phyloP scores from a whole-genome alignment of 2,329 filamentous ascomycete species.

The Purpureocillium takamizusanense region DNA sequence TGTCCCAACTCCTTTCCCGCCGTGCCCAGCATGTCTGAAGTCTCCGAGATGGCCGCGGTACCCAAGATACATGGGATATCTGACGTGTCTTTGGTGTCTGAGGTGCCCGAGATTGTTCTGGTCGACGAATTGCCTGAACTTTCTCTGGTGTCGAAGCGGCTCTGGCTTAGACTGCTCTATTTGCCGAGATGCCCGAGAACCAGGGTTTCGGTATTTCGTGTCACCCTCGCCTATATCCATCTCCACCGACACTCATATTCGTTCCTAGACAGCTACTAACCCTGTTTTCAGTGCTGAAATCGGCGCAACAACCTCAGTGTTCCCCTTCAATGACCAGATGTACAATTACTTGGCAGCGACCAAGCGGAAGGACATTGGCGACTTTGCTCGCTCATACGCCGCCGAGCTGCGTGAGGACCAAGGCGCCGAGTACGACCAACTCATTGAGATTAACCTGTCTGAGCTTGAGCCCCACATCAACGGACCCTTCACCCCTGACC shows the following conservation, averaged over 20 bases:
- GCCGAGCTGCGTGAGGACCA: conserved; percentile 80
- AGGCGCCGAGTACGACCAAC: conserved; percentile 88
- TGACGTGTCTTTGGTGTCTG: no score
- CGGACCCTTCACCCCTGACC: conserved; percentile 95
- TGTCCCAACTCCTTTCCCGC: not conserved
- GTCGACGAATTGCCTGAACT: no score
- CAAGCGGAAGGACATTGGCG: conserved; percentile 82
- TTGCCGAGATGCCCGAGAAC: no score
- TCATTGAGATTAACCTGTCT: conserved; percentile 91
- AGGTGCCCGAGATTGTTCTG: no score
- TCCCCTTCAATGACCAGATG: conserved; percentile 98
- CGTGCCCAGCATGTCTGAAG: no score
- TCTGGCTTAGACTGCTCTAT: no score
- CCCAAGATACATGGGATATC: no score
- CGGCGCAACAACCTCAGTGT: conserved; percentile 83
- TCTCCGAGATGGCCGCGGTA: no score
- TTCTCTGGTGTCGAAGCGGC: no score
- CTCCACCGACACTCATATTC: no score
- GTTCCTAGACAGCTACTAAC: not conserved
- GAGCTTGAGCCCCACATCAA: conserved; percentile 98
- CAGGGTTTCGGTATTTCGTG: no score
- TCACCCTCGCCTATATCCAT: no score
- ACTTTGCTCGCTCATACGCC: conserved; percentile 78
- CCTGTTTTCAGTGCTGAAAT: conserved; percentile 47
- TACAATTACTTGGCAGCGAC: conserved; percentile 91